phyloP scores from a whole-genome alignment of 1,139 yeast species.

The Blastobotrys elegans region DNA sequence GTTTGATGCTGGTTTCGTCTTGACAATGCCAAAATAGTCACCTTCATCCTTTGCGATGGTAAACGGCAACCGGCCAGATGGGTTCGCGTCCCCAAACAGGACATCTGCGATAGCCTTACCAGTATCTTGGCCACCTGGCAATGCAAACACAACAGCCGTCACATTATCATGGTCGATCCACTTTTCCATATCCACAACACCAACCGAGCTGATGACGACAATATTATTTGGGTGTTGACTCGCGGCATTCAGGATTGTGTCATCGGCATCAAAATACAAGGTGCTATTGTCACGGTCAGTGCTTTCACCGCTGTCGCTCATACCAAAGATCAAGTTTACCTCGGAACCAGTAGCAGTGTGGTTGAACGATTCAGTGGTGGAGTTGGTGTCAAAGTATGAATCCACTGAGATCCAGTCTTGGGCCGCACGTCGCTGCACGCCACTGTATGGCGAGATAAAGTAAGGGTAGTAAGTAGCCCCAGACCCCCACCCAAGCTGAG shows the following conservation, averaged over 20 bases:
- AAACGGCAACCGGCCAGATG: conserved; percentile 60
- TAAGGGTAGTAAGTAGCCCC: conserved; percentile 11
- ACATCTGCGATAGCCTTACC: conserved; percentile 46
- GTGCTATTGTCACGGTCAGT: conserved; percentile 52
- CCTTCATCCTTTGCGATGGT: conserved; percentile 53
- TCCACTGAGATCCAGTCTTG: conserved; percentile 22
- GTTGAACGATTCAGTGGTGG: conserved; percentile 21
- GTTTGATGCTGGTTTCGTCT: conserved; percentile 35
- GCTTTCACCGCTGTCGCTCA: conserved; percentile 51
- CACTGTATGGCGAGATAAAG: conserved; percentile 14
- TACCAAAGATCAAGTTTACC: conserved; percentile 48
- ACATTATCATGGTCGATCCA: conserved; percentile 50
- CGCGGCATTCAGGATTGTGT: conserved; percentile 46
- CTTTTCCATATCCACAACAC: conserved; percentile 54
- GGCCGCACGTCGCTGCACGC: conserved; percentile 15
- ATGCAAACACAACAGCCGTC: conserved; percentile 51
- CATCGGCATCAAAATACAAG: conserved; percentile 59
- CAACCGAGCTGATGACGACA: conserved; percentile 54
- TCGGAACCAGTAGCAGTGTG: conserved; percentile 48
- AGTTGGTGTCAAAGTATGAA: conserved; percentile 20
- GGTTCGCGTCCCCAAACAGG: conserved; percentile 55
- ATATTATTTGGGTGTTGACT: conserved; percentile 49
- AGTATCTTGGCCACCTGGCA: conserved; percentile 56
- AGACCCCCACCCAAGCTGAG: conserved; percentile 21
- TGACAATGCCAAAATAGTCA: conserved; percentile 45